Evolutionary conservation across 441 rosid genomes (phyloP).

Genomic region (Populus tomentosa): DNA sequence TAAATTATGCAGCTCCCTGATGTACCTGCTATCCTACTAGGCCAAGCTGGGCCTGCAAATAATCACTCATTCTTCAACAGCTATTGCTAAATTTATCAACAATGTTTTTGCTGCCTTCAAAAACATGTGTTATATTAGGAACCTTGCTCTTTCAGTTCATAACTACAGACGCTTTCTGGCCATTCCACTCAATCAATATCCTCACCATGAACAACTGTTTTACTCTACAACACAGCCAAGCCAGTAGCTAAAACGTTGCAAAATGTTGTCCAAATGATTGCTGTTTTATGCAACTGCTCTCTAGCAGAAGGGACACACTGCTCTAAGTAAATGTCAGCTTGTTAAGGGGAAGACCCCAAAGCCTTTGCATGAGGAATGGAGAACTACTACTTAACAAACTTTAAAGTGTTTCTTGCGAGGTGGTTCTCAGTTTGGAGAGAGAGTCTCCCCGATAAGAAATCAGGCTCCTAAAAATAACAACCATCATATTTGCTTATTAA

Average conservation of each 20-base stretch:
- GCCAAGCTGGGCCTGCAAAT: not conserved
- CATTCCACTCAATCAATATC: not conserved
- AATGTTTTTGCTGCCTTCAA: not conserved
- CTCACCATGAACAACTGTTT: not conserved
- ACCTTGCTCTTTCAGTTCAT: not conserved
- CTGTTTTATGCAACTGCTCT: not conserved
- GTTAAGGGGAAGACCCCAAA: not conserved
- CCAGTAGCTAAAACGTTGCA: not conserved
- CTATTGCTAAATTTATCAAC: not conserved
- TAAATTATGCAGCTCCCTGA: not conserved
- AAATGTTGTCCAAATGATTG: not conserved
- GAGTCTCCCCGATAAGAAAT: not conserved
- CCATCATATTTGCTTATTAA: not conserved
- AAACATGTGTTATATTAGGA: not conserved
- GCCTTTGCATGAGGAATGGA: not conserved
- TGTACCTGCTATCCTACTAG: not conserved
- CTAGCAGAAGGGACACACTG: not conserved
- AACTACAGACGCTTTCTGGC: not conserved
- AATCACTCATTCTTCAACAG: not conserved
- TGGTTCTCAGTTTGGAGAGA: not conserved
- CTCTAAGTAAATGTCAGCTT: not conserved
- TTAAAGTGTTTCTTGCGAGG: not conserved
- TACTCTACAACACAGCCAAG: not conserved
- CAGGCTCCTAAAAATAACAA: not conserved
- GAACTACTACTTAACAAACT: not conserved